Base-by-base conservation (phyloP, 805 yeast species). In the Ogataea minuta region DNA sequence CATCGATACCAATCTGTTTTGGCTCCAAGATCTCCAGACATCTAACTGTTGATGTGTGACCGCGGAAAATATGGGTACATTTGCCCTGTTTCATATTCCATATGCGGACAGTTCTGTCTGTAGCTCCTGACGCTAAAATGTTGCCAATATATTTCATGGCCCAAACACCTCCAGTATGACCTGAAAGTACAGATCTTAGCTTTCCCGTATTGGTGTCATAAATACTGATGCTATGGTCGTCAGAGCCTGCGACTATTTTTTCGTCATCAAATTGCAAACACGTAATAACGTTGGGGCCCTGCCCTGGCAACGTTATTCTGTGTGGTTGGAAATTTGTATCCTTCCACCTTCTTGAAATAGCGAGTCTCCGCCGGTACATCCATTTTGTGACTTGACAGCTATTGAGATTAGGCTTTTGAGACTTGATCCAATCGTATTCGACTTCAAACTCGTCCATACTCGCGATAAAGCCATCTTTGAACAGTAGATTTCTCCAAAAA, bases 161-260 rank as follows among this genome's bases (percentile, higher is more conserved):
- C 99, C 99, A 93, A 4, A 93, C 99, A 27, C 99, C 99, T 31
- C 99, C 99, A 39, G 84, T 95, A 57, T 93, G 99, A 6, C 96
- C 97, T 29, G 72, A 70, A 30, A 93, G 69, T 5, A 79, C 79
- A 28, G 74, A 68, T 7, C 80, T 54, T 36, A 82, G 68, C 28
- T 67, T 65, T 4, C 97, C 97, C 1, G 84, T 77, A 21, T 71
- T 67, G 1, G 96, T 79, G 48, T 83, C 82, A 62, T 86, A 88
- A 7, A 93, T 80, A 47, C 86, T 81, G 45, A 93, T 86, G 57
- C 78, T 75, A 46, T 77, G 77, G 49, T 88, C 96, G 53, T 90
- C 97, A 1, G 95, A 89, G 21, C 96, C 96, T 2, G 96, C 89
- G 42, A 91, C 84, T 37, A 93, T 84, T 55, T 81, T 82, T 48